A percentile compares a stretch with the other conserved stretches of the same genome.
Conservation (phyloP, 2,329 filamentous ascomycete genomes). For the Claviceps sp. region DNA sequence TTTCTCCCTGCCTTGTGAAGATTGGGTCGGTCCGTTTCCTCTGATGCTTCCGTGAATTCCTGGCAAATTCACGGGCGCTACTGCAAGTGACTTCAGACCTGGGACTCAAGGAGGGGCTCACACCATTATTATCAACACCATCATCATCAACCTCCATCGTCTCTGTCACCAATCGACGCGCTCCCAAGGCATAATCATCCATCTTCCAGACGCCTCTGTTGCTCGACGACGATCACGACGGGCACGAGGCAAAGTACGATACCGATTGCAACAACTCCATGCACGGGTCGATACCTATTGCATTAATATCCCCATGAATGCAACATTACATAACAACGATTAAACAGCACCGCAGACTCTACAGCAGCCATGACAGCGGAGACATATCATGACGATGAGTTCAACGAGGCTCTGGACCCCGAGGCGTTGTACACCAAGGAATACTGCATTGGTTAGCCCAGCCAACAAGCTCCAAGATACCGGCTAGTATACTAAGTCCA, state of each 20-base stretch:
- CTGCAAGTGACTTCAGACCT: not conserved
- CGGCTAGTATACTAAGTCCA: constrained; percentile 13
- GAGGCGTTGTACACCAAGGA: constrained; percentile 89
- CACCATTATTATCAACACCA: not conserved
- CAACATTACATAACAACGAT: not conserved
- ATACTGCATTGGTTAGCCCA: constrained; percentile 61
- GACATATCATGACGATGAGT: constrained; percentile 31
- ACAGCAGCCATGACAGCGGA: constrained; percentile 31
- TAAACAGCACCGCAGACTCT: not conserved
- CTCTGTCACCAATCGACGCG: not conserved
- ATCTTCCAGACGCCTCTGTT: not conserved
- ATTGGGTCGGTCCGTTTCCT: not conserved
- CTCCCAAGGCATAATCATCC: not conserved
- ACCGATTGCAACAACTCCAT: not conserved
- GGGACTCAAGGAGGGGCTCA: not conserved
- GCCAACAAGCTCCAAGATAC: constrained; percentile 1
- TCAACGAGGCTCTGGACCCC: constrained; percentile 54
- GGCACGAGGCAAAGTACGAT: not conserved
- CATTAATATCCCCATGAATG: not conserved
- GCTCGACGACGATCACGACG: not conserved
- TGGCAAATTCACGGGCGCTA: not conserved
- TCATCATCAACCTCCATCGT: not conserved
- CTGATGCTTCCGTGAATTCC: not conserved
- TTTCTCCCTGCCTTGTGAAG: not conserved
- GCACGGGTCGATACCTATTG: not conserved